These are phyloP conservation scores for Aspergillus sp. DNA, from an alignment of 2,329 filamentous ascomycete genomes.

Conservation along the genomic window DNA sequence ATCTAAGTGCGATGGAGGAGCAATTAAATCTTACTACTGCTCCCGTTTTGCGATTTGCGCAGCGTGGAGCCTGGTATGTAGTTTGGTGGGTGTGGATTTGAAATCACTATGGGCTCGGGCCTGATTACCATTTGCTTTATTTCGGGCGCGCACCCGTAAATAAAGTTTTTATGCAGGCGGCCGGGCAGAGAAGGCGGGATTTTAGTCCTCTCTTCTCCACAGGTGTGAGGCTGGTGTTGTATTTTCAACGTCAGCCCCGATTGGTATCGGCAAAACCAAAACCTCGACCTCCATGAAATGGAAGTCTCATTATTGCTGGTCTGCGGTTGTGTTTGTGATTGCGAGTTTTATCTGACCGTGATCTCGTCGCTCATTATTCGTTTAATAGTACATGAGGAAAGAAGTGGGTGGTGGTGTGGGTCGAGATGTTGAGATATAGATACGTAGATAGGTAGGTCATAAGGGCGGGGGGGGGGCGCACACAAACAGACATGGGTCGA, in stretches of 20 bases:
- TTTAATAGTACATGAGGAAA: not conserved
- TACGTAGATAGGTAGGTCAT: no score
- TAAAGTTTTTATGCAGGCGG: not conserved
- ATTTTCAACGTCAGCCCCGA: not conserved
- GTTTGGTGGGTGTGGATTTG: not conserved
- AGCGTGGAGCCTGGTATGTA: not conserved
- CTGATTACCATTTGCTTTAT: no score
- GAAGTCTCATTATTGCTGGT: not conserved
- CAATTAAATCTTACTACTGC: not conserved
- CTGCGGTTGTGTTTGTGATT: not conserved
- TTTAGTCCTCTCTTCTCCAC: not conserved
- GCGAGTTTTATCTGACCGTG: constrained; percentile 5
- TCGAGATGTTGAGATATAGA: no score
- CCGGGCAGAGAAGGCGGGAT: not conserved
- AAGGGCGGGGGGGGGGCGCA: not conserved
- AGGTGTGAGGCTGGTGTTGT: not conserved
- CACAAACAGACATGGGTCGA: not conserved
- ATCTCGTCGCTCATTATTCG: constrained; percentile 16
- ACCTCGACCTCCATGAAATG: not conserved
- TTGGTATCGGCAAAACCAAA: not conserved
- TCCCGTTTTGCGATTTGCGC: not conserved
- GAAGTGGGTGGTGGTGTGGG: not conserved
- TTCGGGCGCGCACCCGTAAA: not conserved
- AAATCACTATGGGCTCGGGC: not conserved
- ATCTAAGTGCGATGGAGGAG: not conserved